Evolutionary conservation across 2,329 filamentous ascomycete genomes (phyloP).

Genomic region (Lasiodiplodia citricola): DNA sequence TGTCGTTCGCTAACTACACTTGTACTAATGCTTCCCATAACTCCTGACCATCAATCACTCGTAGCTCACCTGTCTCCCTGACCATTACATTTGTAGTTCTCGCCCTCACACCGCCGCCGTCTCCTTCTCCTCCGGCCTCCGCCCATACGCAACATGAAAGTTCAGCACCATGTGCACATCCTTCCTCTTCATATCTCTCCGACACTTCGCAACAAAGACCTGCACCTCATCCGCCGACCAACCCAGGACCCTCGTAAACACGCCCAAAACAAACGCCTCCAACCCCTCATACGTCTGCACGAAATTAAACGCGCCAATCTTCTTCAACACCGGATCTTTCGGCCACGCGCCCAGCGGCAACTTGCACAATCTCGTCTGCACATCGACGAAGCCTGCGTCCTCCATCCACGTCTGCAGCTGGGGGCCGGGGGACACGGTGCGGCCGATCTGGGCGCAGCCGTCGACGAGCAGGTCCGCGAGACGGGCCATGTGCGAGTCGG

Average conservation of each 20-base stretch:
- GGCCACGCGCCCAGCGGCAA: slow-evolving; percentile 33
- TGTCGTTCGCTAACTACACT: too few species aligned
- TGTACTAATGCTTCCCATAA: too few species aligned
- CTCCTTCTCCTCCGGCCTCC: neutral
- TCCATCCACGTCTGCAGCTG: slow-evolving; percentile 47
- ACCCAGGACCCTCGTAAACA: slow-evolving; percentile 48
- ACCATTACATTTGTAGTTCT: too few species aligned
- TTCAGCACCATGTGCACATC: slow-evolving; percentile 1
- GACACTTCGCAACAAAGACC: slow-evolving; percentile 39
- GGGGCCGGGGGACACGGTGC: slow-evolving; percentile 46
- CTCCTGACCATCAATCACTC: neutral
- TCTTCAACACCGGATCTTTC: slow-evolving; percentile 29
- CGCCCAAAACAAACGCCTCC: slow-evolving; percentile 49
- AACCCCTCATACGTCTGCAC: slow-evolving; percentile 49
- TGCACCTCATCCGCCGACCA: slow-evolving; percentile 51
- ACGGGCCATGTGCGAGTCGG: slow-evolving; percentile 13
- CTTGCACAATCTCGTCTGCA: slow-evolving; percentile 33
- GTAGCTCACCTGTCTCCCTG: too few species aligned
- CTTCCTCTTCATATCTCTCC: slow-evolving; percentile 33
- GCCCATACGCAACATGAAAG: neutral
- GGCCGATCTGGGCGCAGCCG: slow-evolving; percentile 33
- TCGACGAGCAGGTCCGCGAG: slow-evolving; percentile 12
- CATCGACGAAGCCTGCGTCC: slow-evolving; percentile 50
- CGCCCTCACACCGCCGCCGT: neutral
- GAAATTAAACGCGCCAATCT: slow-evolving; percentile 36